A percentile compares a stretch with the other conserved stretches of the same genome.
These are phyloP conservation scores for Exophiala alcalophila DNA, from an alignment of 2,329 filamentous ascomycete species.

Conservation along the genomic window DNA sequence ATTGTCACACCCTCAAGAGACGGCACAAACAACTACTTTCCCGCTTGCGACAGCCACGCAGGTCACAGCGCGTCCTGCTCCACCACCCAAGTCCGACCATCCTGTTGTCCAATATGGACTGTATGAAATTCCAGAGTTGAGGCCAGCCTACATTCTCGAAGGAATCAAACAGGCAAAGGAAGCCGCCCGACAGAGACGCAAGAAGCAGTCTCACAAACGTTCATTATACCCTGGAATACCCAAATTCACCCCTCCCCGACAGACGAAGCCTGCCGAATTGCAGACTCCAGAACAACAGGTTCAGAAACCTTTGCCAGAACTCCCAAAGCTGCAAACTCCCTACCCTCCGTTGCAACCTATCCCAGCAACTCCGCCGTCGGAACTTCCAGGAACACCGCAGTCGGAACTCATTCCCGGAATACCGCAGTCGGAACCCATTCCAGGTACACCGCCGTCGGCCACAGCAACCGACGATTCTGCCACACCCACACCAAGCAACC, in stretches of 20 bases:
- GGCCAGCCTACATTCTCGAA: constrained; percentile 5
- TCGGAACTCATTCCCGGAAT: no score
- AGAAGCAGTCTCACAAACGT: constrained; percentile 1
- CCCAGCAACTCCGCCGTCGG: constrained; percentile 1
- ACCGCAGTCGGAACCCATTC: no score
- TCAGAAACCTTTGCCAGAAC: background rate
- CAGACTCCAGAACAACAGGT: constrained; percentile 3
- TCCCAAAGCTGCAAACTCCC: constrained; percentile 7
- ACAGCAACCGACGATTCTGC: constrained; percentile 1
- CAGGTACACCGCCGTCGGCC: constrained; percentile 4
- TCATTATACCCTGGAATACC: constrained; percentile 9
- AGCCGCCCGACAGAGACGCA: background rate
- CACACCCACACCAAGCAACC: constrained; percentile 5
- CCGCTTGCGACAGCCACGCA: constrained; percentile 1
- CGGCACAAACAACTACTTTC: no score
- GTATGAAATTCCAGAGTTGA: constrained; percentile 14
- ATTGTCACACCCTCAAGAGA: no score
- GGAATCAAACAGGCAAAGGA: constrained; percentile 1
- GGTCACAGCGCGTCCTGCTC: constrained; percentile 1
- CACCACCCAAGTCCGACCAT: no score
- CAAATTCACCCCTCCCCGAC: constrained; percentile 11
- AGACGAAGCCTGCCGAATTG: background rate
- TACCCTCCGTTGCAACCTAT: constrained; percentile 6
- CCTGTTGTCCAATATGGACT: background rate
- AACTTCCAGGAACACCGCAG: background rate